A percentile compares a stretch with the other conserved stretches of the same genome.
phyloP scores from a whole-genome alignment of 108 stramenopile species.

The Nitzschia putrida region DNA sequence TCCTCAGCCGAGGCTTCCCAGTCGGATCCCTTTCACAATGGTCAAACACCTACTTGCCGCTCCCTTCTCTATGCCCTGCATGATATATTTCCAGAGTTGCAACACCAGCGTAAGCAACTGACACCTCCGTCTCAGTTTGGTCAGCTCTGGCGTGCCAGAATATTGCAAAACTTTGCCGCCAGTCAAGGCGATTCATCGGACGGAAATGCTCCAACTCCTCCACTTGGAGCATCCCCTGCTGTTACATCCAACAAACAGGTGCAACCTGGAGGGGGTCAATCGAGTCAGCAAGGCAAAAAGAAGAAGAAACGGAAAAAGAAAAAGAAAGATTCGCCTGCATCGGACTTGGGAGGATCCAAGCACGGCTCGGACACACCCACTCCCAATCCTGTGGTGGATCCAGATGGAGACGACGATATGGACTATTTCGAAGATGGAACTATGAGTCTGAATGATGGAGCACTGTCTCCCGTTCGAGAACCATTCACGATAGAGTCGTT shows the following conservation, averaged over 20 bases:
- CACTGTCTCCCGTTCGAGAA: too few relatives aligned
- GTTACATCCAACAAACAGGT: background rate
- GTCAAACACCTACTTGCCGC: slow-evolving; percentile 26
- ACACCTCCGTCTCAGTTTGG: slow-evolving; percentile 7
- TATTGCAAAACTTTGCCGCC: slow-evolving; percentile 1
- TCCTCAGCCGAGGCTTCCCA: background rate
- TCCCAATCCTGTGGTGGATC: background rate
- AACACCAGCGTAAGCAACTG: slow-evolving; percentile 13
- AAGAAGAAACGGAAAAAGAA: slow-evolving; percentile 27
- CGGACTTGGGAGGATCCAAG: background rate
- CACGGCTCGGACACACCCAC: background rate
- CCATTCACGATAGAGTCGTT: background rate
- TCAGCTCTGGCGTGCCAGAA: background rate
- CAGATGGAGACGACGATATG: background rate
- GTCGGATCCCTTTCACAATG: slow-evolving; percentile 32
- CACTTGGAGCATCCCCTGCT: slow-evolving; percentile 1
- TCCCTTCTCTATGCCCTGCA: slow-evolving; percentile 22
- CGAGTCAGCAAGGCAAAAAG: slow-evolving; percentile 29
- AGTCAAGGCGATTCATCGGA: background rate
- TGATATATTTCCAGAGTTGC: slow-evolving; percentile 40
- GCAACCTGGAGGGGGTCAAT: background rate
- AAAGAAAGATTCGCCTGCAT: background rate
- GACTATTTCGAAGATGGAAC: background rate
- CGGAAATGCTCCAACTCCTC: slow-evolving; percentile 2
- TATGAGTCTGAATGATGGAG: background rate